A percentile compares a stretch with the other conserved stretches of the same genome.
These are phyloP conservation scores for Barnettozyma californica DNA, from an alignment of 805 yeast species.

Conservation along the genomic window DNA sequence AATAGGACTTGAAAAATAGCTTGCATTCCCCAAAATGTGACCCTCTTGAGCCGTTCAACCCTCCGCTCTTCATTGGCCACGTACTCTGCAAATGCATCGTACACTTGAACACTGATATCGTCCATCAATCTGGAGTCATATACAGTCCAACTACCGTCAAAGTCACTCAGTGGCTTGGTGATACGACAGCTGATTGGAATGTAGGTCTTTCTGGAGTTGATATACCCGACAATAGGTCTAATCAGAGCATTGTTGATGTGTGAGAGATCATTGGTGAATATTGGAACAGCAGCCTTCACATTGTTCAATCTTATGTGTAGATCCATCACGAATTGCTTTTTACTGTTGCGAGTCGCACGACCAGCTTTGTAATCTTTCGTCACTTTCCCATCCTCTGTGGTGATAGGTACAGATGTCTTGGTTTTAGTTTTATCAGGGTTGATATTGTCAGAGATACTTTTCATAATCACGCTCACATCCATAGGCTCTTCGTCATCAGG, in stretches of 20 bases:
- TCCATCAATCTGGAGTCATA: conserved; percentile 90
- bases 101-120: conserved; percentile 83
- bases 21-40: conserved; percentile 92
- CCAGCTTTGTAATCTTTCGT: conserved; percentile 17
- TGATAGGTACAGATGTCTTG: background rate
- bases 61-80: conserved; percentile 84
- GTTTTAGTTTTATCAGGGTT: conserved; percentile 9
- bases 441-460: conserved; percentile 39
- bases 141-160: conserved; percentile 94
- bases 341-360: conserved; percentile 2
- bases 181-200: conserved; percentile 84
- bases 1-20: conserved; percentile 73
- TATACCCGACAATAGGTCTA: conserved; percentile 92
- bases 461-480: conserved; percentile 42
- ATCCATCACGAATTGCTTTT: conserved; percentile 67
- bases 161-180: conserved; percentile 72
- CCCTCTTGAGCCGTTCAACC: conserved; percentile 65
- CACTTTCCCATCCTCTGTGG: conserved; percentile 11
- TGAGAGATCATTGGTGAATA: conserved; percentile 82
- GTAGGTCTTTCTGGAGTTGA: conserved; percentile 82
- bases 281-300: conserved; percentile 84
- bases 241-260: conserved; percentile 88
- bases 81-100: conserved; percentile 83
- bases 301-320: conserved; percentile 74
- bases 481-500: conserved; percentile 55